Conservation (phyloP, 495 filamentous ascomycete species). For the Stereocaulon alpinum region DNA sequence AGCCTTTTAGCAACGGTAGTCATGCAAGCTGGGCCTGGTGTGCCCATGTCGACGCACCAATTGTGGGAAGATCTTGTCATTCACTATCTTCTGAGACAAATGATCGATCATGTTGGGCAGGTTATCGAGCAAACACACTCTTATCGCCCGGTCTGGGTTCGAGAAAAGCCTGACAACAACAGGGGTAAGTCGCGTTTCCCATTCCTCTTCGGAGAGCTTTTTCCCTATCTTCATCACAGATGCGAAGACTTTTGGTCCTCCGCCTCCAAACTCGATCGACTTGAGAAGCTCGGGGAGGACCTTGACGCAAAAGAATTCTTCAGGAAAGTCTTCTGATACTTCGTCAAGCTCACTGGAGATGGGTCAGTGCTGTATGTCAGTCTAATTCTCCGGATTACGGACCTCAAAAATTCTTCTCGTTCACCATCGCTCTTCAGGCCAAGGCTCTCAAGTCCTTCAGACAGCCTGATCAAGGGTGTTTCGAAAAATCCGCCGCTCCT, state of each 20-base stretch:
- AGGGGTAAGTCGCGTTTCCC: conserved; percentile 71
- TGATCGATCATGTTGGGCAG: conserved; percentile 85
- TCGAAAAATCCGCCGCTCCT: conserved; percentile 82
- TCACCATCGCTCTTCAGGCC: conserved; percentile 79
- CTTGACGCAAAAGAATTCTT: conserved; percentile 96
- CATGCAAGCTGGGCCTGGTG: conserved; percentile 1
- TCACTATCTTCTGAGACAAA: conserved; percentile 79
- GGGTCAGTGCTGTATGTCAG: conserved; percentile 17
- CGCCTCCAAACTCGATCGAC: conserved; percentile 93
- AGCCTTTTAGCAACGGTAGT: conserved; percentile 12
- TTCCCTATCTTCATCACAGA: conserved; percentile 82
- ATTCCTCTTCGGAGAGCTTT: conserved; percentile 83
- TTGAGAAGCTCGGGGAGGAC: conserved; percentile 92
- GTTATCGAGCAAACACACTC: conserved; percentile 85
- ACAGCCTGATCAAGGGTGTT: conserved; percentile 78
- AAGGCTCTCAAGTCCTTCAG: conserved; percentile 83
- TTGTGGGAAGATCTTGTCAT: conserved; percentile 92
- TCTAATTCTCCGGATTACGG: conserved; percentile 23
- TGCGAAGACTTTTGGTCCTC: conserved; percentile 80
- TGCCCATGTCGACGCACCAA: conserved; percentile 44
- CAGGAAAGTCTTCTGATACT: conserved; percentile 85
- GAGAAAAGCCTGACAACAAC: conserved; percentile 80
- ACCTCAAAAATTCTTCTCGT: conserved; percentile 77
- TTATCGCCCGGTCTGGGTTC: conserved; percentile 83
- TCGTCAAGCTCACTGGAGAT: conserved; percentile 63